Conservation (phyloP, 495 filamentous ascomycete species). For the Cryomyces minteri region DNA sequence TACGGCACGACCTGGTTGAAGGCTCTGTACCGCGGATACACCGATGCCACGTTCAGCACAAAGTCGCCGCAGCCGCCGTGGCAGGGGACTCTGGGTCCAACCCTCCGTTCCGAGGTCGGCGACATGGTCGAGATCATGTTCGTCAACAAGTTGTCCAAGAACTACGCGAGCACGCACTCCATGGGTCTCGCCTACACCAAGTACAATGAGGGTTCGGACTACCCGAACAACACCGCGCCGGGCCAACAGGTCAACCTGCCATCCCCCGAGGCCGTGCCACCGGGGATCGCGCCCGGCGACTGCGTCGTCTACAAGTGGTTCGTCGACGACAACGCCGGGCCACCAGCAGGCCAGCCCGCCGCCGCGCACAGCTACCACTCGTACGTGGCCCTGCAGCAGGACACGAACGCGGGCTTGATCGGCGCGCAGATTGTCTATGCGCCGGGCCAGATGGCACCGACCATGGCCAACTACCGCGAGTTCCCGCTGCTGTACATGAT, state of each 20-base stretch:
- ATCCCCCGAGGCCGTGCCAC: conserved; percentile 2
- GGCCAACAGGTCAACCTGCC: conserved; percentile 1
- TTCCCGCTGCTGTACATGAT: conserved; percentile 5
- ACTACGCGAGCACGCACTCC: conserved; percentile 14
- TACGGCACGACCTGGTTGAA: conserved; percentile 7
- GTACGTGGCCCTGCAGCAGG: conserved; percentile 5
- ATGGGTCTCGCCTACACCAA: conserved; percentile 13
- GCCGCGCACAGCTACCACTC: conserved; percentile 2
- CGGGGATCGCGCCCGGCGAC: conserved; percentile 3
- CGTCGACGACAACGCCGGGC: background rate
- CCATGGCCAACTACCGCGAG: conserved; percentile 9
- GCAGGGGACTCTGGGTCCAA: conserved; percentile 9
- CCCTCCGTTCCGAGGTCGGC: conserved; percentile 11
- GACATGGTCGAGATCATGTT: conserved; percentile 18
- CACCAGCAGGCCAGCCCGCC: background rate
- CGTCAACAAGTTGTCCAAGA: conserved; percentile 8
- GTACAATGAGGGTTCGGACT: conserved; percentile 1
- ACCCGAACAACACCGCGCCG: conserved; percentile 5
- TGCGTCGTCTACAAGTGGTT: conserved; percentile 8
- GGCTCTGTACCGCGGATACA: conserved; percentile 9
- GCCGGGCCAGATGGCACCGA: conserved; percentile 3
- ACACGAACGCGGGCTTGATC: conserved; percentile 8
- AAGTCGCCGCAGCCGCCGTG: conserved; percentile 5
- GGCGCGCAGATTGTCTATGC: conserved; percentile 6
- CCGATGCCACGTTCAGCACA: conserved; percentile 4